These are phyloP conservation scores for Aspergillus fructus DNA, from an alignment of 2,329 filamentous ascomycete genomes.

Conservation along the genomic window DNA sequence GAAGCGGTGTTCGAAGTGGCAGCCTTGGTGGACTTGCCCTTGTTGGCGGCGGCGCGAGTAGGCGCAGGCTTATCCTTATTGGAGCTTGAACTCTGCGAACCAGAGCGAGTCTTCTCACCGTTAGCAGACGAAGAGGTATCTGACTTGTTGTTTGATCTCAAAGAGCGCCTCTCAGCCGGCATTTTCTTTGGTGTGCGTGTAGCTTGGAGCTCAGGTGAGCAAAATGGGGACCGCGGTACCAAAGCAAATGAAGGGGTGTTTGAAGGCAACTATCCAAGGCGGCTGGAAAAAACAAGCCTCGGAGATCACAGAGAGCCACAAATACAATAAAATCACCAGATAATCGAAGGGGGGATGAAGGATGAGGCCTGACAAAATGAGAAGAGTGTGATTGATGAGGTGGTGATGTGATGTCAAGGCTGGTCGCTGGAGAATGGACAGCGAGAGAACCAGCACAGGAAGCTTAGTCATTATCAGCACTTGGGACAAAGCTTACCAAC, in stretches of 20 bases:
- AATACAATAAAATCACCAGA: constrained; percentile 15
- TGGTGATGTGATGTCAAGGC: constrained; percentile 43
- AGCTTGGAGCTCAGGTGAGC: constrained; percentile 34
- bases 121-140: constrained; percentile 48
- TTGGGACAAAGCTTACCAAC: constrained; percentile 8
- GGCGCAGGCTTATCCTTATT: constrained; percentile 47
- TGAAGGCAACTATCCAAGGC: constrained; percentile 18
- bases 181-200: constrained; percentile 34
- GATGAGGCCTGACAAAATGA: constrained; percentile 10
- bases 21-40: constrained; percentile 40
- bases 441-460: constrained; percentile 29
- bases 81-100: constrained; percentile 44
- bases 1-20: constrained; percentile 35
- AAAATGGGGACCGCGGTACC: constrained; percentile 27
- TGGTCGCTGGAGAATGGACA: constrained; percentile 24
- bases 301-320: constrained; percentile 6
- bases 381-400: constrained; percentile 24
- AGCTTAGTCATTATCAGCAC: constrained; percentile 34
- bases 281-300: constrained; percentile 13
- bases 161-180: constrained; percentile 47
- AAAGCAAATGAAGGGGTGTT: constrained; percentile 28
- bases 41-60: constrained; percentile 43
- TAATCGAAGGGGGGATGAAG: constrained; percentile 25
- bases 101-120: constrained; percentile 46
- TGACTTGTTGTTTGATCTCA: constrained; percentile 49